A percentile compares a stretch with the other conserved stretches of the same genome.
Conservation (phyloP, 306 rosid genomes). For the Neltuma alba region DNA sequence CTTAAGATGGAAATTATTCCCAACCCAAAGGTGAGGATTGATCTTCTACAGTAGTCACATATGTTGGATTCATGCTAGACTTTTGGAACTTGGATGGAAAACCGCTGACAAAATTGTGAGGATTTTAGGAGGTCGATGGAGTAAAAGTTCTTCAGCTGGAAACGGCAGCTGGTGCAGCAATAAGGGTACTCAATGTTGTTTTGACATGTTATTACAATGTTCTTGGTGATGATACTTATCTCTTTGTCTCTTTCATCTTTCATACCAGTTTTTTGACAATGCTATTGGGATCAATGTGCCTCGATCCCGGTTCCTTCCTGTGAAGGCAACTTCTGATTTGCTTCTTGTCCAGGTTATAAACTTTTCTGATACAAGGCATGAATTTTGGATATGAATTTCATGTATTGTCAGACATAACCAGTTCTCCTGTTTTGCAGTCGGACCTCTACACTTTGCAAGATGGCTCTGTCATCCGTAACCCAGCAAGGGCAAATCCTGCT, state of each 20-base stretch:
- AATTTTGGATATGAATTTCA: no score
- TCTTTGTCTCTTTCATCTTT: no score
- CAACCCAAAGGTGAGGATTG: constrained; percentile 80
- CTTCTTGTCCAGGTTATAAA: constrained; percentile 91
- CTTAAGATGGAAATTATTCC: constrained; percentile 98
- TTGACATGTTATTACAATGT: constrained; percentile 15
- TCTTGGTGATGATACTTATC: constrained; percentile 1
- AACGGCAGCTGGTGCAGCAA: no score
- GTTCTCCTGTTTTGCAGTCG: constrained; percentile 58
- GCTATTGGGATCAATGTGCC: constrained; percentile 95
- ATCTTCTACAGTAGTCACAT: constrained; percentile 22
- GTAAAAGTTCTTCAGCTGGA: no score
- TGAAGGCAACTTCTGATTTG: constrained; percentile 97
- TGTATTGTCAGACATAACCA: no score
- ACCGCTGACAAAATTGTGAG: constrained; percentile 28
- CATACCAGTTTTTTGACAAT: no score
- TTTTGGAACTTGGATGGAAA: constrained; percentile 25
- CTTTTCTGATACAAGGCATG: no score
- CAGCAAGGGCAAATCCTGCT: constrained; percentile 72
- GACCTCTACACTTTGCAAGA: constrained; percentile 83
- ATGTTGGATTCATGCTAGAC: constrained; percentile 26
- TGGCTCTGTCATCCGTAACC: constrained; percentile 73
- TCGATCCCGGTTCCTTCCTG: constrained; percentile 96
- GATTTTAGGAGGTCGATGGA: constrained; percentile 83
- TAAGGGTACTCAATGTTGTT: constrained; percentile 58